Conservation (phyloP, 139 green algal species). For the Tetraselmis chui region DNA sequence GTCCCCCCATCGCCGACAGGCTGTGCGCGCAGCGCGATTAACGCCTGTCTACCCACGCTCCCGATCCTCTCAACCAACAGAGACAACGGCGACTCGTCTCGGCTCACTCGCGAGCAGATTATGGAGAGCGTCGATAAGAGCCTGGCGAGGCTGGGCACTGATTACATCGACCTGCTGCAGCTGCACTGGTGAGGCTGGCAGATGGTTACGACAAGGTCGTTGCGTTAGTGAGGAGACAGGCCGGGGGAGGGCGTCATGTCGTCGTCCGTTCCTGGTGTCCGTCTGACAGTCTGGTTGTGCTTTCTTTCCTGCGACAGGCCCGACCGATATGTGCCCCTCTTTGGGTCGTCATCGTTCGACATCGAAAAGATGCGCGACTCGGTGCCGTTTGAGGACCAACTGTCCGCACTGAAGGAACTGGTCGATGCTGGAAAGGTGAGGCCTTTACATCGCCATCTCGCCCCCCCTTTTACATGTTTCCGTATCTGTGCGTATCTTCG, state of each 20-base stretch:
- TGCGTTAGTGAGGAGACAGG: too few relatives aligned
- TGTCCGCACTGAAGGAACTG: conserved; percentile 66
- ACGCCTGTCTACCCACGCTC: too few relatives aligned
- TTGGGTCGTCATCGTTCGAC: conserved; percentile 68
- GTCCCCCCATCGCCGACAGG: too few relatives aligned
- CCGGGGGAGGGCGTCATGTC: too few relatives aligned
- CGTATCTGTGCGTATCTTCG: too few relatives aligned
- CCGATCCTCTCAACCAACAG: too few relatives aligned
- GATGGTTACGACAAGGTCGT: too few relatives aligned
- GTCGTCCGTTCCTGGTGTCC: too few relatives aligned
- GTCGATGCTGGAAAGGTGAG: conserved; percentile 80
- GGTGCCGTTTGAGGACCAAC: conserved; percentile 84
- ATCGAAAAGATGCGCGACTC: conserved; percentile 40
- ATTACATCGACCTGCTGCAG: conserved; percentile 90
- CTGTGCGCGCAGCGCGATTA: too few relatives aligned
- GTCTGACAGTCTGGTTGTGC: too few relatives aligned
- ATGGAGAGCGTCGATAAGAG: conserved; percentile 54
- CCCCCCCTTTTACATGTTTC: too few relatives aligned
- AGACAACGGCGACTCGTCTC: conserved; percentile 30
- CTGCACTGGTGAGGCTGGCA: conserved; percentile 52
- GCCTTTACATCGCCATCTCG: too few relatives aligned
- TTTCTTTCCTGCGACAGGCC: conserved; percentile 21
- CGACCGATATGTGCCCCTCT: conserved; percentile 75
- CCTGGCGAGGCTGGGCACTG: conserved; percentile 58
- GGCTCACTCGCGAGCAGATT: conserved; percentile 59